Conservation (phyloP, 306 rosid genomes). For the Phaseolus lunatus region DNA sequence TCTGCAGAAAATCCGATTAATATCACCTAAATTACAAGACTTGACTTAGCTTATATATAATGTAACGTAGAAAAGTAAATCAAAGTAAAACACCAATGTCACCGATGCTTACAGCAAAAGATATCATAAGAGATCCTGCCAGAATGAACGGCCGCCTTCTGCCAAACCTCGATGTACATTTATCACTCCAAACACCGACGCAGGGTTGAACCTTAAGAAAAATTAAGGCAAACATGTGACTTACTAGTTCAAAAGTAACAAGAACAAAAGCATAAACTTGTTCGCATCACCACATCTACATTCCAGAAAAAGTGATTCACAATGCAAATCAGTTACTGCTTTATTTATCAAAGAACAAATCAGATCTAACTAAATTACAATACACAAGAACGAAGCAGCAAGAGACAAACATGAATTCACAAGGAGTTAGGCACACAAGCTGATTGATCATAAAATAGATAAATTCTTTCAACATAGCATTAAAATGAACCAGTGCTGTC, state of each 20-base stretch:
- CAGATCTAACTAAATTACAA: constrained; percentile 3
- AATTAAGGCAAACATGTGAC: not conserved
- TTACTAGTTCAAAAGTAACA: constrained; percentile 28
- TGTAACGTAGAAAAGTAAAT: not conserved
- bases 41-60: constrained; percentile 53
- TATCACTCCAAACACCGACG: constrained; percentile 92
- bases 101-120: constrained; percentile 70
- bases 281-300: not conserved
- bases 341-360: not conserved
- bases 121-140: constrained; percentile 90
- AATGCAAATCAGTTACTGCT: not conserved
- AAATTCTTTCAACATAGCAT: not conserved
- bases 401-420: not conserved
- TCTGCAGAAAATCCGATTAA: constrained; percentile 97
- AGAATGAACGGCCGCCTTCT: constrained; percentile 97
- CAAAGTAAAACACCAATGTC: constrained; percentile 35
- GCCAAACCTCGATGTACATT: constrained; percentile 87
- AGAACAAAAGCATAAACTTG: constrained; percentile 8
- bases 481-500: not conserved
- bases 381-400: constrained; percentile 11
- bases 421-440: not conserved
- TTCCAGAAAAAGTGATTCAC: not conserved
- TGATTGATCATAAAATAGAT: constrained; percentile 15
- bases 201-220: constrained; percentile 52
- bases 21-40: constrained; percentile 76